Conservation (phyloP, 148 eudicot genomes). For the Rhododendron simsii region DNA sequence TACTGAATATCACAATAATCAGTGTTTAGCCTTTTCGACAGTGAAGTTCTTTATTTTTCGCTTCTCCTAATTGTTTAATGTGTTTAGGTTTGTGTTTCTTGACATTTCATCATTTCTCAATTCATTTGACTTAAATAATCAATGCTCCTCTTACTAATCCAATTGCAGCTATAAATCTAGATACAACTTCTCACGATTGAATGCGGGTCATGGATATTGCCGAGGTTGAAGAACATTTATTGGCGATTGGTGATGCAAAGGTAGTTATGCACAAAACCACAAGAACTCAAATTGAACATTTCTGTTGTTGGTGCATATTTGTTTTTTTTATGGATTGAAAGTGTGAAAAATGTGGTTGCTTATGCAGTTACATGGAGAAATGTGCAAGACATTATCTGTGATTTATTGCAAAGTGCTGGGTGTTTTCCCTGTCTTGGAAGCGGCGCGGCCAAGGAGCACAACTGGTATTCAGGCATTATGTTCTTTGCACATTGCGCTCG, state of each 20-base stretch:
- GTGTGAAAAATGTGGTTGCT: conserved; percentile 5
- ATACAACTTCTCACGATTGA: conserved; percentile 11
- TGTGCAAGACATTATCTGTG: conserved; percentile 73
- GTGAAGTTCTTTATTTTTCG: not conserved
- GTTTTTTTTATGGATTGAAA: not conserved
- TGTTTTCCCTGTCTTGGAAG: conserved; percentile 86
- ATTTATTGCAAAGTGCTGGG: conserved; percentile 64
- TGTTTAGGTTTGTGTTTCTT: not conserved
- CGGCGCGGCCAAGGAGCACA: conserved; percentile 73
- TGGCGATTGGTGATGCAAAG: conserved; percentile 81
- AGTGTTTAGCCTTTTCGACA: not conserved
- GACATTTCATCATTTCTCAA: not conserved
- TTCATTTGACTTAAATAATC: not conserved
- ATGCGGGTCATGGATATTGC: conserved; percentile 48
- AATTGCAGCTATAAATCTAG: not conserved
- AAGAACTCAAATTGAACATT: not conserved
- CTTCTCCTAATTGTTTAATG: not conserved
- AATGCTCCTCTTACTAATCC: not conserved
- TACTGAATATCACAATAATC: not conserved
- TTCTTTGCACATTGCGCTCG: conserved; percentile 84
- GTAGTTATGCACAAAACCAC: conserved; percentile 23
- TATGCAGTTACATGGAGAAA: conserved; percentile 83
- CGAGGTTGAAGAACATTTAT: conserved; percentile 70
- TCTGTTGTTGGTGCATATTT: not conserved
- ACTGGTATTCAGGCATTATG: conserved; percentile 96